Percentiles rank a stretch among this genome's conserved stretches.
phyloP scores from a whole-genome alignment of 2,329 filamentous ascomycete genomes.

The Xylaria hypoxylon region DNA sequence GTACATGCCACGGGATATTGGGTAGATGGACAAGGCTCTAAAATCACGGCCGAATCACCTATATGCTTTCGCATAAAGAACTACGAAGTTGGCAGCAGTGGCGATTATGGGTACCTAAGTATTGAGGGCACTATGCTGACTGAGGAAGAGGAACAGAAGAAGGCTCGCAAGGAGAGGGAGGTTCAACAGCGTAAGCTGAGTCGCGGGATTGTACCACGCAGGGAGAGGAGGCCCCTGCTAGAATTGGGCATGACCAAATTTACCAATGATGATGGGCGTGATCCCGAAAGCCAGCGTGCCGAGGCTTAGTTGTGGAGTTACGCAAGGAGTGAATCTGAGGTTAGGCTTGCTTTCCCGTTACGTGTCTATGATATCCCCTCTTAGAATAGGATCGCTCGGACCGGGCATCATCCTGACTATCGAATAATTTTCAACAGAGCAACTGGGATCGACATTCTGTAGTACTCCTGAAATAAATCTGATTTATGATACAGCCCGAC shows the following conservation, averaged over 20 bases:
- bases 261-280: constrained; percentile 59
- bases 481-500: neutral
- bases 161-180: constrained; percentile 66
- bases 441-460: neutral
- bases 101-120: constrained; percentile 82
- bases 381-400: neutral
- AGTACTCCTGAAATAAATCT: constrained; percentile 8
- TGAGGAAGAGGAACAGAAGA: constrained; percentile 71
- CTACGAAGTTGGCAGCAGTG: constrained; percentile 82
- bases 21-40: constrained; percentile 76
- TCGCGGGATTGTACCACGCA: constrained; percentile 51
- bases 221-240: constrained; percentile 53
- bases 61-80: constrained; percentile 84
- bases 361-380: constrained; percentile 15
- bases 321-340: constrained; percentile 42
- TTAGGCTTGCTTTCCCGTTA: neutral
- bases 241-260: constrained; percentile 71
- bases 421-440: constrained; percentile 8
- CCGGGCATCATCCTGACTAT: neutral
- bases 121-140: constrained; percentile 89
- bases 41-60: constrained; percentile 71
- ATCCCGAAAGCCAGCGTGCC: constrained; percentile 52
- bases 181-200: constrained; percentile 52
- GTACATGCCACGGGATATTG: constrained; percentile 76
- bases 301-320: constrained; percentile 53